A percentile compares a stretch with the other conserved stretches of the same genome.
These are phyloP conservation scores for Euphorbia lathyris DNA, from an alignment of 345 rosid genomes.

Conservation along the genomic window DNA sequence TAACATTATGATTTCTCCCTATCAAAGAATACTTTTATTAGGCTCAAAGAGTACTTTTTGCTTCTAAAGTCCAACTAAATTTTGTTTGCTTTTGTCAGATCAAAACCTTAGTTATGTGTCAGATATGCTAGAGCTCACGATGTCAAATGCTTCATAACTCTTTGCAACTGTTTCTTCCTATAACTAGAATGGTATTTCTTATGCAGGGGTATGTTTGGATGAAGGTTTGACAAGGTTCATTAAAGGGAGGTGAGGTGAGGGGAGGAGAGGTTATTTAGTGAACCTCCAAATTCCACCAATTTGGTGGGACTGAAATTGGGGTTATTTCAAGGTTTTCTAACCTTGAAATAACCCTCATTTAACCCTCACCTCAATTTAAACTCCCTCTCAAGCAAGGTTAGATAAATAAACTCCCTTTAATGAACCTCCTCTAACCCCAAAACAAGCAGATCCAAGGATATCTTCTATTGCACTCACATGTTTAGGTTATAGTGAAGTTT, in stretches of 20 bases:
- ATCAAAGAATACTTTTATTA: background rate
- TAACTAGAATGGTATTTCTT: background rate
- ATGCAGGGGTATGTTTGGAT: too few relatives aligned
- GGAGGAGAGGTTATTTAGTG: too few relatives aligned
- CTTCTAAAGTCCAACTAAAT: background rate
- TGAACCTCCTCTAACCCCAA: too few relatives aligned
- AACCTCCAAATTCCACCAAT: too few relatives aligned
- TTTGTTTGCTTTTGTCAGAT: background rate
- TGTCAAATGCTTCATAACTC: background rate
- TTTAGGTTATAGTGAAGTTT: background rate
- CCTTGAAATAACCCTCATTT: too few relatives aligned
- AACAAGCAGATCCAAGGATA: background rate
- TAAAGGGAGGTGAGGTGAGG: too few relatives aligned
- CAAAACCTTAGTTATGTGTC: background rate
- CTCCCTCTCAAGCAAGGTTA: too few relatives aligned
- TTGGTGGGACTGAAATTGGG: too few relatives aligned
- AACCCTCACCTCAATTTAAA: too few relatives aligned
- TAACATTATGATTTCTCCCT: background rate
- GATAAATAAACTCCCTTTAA: too few relatives aligned
- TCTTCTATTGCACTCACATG: background rate
- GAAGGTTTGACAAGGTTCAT: too few relatives aligned
- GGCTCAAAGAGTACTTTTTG: background rate
- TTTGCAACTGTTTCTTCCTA: background rate
- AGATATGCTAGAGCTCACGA: background rate
- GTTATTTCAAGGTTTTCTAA: too few relatives aligned